Evolutionary conservation across 2,329 filamentous ascomycete genomes (phyloP).

Genomic region (Alternaria gaisen): DNA sequence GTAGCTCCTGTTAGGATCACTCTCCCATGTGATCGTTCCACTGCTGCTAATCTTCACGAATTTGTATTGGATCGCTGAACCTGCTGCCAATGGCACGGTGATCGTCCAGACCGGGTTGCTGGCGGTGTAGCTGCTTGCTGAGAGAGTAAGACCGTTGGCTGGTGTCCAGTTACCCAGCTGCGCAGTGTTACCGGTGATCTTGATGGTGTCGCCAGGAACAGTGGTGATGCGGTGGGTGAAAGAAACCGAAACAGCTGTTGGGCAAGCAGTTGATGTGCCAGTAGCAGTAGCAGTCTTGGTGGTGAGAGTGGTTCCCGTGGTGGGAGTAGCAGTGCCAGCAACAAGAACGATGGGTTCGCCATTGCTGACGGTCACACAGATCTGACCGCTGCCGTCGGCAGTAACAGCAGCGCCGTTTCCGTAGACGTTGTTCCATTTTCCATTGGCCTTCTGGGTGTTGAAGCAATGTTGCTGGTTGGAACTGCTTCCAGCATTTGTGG

Average conservation of each 20-base stretch:
- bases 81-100: slow-evolving; percentile 53
- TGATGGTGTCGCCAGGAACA: slow-evolving; percentile 60
- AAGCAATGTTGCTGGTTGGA: slow-evolving; percentile 55
- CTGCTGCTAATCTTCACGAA: slow-evolving; percentile 58
- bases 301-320: slow-evolving; percentile 24
- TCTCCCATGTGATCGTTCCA: slow-evolving; percentile 58
- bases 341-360: slow-evolving; percentile 57
- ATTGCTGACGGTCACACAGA: slow-evolving; percentile 55
- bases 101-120: slow-evolving; percentile 59
- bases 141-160: slow-evolving; percentile 51
- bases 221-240: slow-evolving; percentile 60
- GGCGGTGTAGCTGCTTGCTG: slow-evolving; percentile 55
- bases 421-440: slow-evolving; percentile 55
- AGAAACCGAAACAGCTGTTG: slow-evolving; percentile 47
- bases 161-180: slow-evolving; percentile 58
- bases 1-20: slow-evolving; percentile 54
- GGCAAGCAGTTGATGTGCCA: slow-evolving; percentile 26
- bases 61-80: slow-evolving; percentile 55
- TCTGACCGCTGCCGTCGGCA: slow-evolving; percentile 52
- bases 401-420: slow-evolving; percentile 48
- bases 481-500: slow-evolving; percentile 55
- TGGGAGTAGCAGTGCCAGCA: slow-evolving; percentile 23
- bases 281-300: slow-evolving; percentile 19
- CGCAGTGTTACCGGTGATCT: slow-evolving; percentile 55
- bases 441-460: slow-evolving; percentile 51